A percentile compares a stretch with the other conserved stretches of the same genome.
Evolutionary conservation across 305 asterid genomes (phyloP).

Genomic region (Solanum aculeatissimum): DNA sequence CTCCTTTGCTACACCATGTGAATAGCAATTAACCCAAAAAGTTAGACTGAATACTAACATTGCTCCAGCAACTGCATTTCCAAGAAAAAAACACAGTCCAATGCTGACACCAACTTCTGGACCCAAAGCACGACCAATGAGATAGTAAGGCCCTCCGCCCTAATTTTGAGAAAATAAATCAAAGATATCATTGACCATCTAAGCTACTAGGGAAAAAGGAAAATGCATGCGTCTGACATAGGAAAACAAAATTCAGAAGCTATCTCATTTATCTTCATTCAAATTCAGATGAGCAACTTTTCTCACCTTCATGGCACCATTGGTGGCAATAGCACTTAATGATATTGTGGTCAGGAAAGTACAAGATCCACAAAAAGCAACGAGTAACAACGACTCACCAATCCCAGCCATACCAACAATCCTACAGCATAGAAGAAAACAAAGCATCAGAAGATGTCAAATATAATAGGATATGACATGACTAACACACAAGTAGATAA

Average conservation of each 20-base stretch:
- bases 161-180: slow-evolving; percentile 15
- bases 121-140: slow-evolving; percentile 98
- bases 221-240: not conserved
- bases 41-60: slow-evolving; percentile 58
- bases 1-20: not conserved
- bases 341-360: slow-evolving; percentile 94
- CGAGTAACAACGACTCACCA: slow-evolving; percentile 82
- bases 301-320: slow-evolving; percentile 98
- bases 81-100: slow-evolving; percentile 92
- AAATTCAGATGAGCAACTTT: not conserved
- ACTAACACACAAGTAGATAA: not conserved
- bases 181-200: not conserved
- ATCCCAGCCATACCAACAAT: slow-evolving; percentile 99
- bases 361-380: slow-evolving; percentile 89
- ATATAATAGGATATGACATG: not conserved
- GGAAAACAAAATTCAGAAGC: not conserved
- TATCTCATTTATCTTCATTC: not conserved
- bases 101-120: slow-evolving; percentile 99
- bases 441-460: not conserved
- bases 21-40: not conserved
- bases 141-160: slow-evolving; percentile 99
- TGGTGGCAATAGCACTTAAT: slow-evolving; percentile 96
- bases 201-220: not conserved
- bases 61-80: slow-evolving; percentile 98
- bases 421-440: slow-evolving; percentile 37